Percentiles rank a stretch among this genome's conserved stretches.
phyloP scores from a whole-genome alignment of 2,329 filamentous ascomycete species.

The Corinectria fuckeliana region DNA sequence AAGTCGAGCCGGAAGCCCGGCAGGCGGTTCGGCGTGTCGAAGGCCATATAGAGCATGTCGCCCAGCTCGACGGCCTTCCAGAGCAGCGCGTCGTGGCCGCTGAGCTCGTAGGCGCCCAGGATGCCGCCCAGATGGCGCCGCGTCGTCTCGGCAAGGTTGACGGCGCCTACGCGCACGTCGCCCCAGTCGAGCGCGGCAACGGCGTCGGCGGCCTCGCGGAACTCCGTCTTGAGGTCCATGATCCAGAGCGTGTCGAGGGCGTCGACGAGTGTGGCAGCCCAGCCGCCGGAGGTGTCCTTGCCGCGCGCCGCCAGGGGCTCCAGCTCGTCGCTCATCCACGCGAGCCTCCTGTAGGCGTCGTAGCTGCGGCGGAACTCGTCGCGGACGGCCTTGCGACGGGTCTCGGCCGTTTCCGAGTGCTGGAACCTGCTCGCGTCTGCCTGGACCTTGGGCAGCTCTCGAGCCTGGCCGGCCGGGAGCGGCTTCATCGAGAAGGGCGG shows the following conservation, averaged over 20 bases:
- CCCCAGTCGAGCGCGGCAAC: slow-evolving; percentile 59
- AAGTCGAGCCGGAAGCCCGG: slow-evolving; percentile 57
- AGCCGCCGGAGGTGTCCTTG: slow-evolving; percentile 59
- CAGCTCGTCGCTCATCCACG: slow-evolving; percentile 62
- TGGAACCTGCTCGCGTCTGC: slow-evolving; percentile 32
- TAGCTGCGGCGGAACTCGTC: slow-evolving; percentile 52
- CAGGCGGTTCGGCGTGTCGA: slow-evolving; percentile 61
- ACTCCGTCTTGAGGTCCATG: slow-evolving; percentile 65
- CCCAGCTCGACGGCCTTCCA: slow-evolving; percentile 59
- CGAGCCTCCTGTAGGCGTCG: slow-evolving; percentile 58
- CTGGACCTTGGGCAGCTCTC: slow-evolving; percentile 41
- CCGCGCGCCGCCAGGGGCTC: slow-evolving; percentile 53
- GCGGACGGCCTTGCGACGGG: slow-evolving; percentile 48
- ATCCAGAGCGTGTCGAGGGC: slow-evolving; percentile 68
- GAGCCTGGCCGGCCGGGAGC: slow-evolving; percentile 37
- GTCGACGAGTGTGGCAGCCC: slow-evolving; percentile 67
- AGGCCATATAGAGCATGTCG: slow-evolving; percentile 60
- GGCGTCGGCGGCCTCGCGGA: slow-evolving; percentile 58
- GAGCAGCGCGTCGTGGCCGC: slow-evolving; percentile 51
- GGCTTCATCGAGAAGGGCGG: slow-evolving; percentile 42
- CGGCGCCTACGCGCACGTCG: slow-evolving; percentile 48
- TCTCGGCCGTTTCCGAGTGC: slow-evolving; percentile 25
- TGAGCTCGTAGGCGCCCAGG: slow-evolving; percentile 58
- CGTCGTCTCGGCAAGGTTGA: slow-evolving; percentile 62
- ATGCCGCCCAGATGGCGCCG: slow-evolving; percentile 61